These are phyloP conservation scores for Tylopilus sp. DNA, from an alignment of 1,284 basidiomycete species.

Conservation along the genomic window DNA sequence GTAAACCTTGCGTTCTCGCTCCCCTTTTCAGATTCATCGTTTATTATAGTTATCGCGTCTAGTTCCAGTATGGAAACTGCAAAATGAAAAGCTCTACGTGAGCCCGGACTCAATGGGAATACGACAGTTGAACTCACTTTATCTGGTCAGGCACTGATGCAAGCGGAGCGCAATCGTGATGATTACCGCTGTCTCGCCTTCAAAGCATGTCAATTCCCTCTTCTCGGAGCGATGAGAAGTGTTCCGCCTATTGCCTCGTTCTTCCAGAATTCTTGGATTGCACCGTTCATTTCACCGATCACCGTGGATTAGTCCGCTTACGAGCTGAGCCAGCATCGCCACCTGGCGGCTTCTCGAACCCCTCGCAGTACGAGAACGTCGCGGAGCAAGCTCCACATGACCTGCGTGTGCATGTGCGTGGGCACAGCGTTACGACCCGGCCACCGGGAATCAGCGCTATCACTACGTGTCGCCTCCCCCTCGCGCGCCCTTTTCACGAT, in stretches of 20 bases:
- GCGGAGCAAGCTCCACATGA: conserved; percentile 12
- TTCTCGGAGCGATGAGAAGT: conserved; percentile 14
- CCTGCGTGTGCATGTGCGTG: background rate
- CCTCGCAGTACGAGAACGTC: conserved; percentile 6
- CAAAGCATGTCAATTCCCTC: conserved; percentile 23
- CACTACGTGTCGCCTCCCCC: background rate
- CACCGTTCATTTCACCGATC: conserved; percentile 28
- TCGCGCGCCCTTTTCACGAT: background rate
- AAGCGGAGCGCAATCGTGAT: conserved; percentile 24
- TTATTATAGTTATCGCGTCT: conserved; percentile 23
- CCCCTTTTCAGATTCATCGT: conserved; percentile 7
- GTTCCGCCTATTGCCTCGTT: background rate
- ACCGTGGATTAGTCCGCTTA: conserved; percentile 13
- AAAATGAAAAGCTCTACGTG: conserved; percentile 29
- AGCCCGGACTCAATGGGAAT: conserved; percentile 21
- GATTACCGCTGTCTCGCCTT: conserved; percentile 27
- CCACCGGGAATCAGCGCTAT: background rate
- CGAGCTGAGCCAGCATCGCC: conserved; percentile 14
- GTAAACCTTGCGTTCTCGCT: conserved; percentile 8
- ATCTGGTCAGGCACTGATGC: conserved; percentile 34
- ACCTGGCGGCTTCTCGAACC: conserved; percentile 11
- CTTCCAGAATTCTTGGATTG: conserved; percentile 21
- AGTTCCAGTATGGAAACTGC: conserved; percentile 11
- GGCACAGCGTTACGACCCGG: background rate
- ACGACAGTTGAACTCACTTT: conserved; percentile 18